Evolutionary conservation across 2,329 filamentous ascomycete species (phyloP), one percentile per base, ranked within the genome.

Genomic region (Leptographium procerum): DNA sequence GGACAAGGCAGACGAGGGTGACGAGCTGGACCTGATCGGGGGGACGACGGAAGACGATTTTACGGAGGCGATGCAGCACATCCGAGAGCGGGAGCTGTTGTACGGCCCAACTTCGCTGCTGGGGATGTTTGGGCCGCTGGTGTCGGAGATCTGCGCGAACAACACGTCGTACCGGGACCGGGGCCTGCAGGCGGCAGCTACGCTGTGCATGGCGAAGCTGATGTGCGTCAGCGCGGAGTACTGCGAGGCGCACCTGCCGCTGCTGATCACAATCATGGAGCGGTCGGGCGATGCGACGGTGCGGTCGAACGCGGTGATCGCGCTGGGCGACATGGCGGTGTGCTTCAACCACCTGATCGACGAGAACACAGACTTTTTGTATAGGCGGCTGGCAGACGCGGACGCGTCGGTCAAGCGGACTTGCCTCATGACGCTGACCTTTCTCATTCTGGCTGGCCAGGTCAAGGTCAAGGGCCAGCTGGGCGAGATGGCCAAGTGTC

Each of bases 331-430:
- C 69, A 99, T 99, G 94, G 95, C 95, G 0, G 94, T 99, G 26
- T 96, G 91, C 80, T 99, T 99, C 80, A 99, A 99, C 69, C 94
- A 99, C 68, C 82, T 99, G 55, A 96, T 99, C 65, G 95, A 99
- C 68, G 95, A 99, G 73, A 97, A 99, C 72, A 99, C 94, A 0
- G 94, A 99, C 70, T 99, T 97, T 76, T 73, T 99, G 48, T 99
- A 99, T 73, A 86, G 94, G 24, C 85, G 95, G 22, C 81, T 99
- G 9, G 95, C 94, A 19, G 95, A 99, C 68, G 77, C 82, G 19
- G 91, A 96, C 65, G 83, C 84, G 26, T 92, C 88, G 3, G 94
- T 99, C 61, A 99, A 97, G 78, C 85, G 94, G 13, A 99, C 95
- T 0, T 99, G 94, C 72, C 80, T 99, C 26, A 99, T 97, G 94